Evolutionary conservation across 805 yeast species (phyloP), one percentile per base, ranked within the genome.

Genomic region (Yarrowia sp.): DNA sequence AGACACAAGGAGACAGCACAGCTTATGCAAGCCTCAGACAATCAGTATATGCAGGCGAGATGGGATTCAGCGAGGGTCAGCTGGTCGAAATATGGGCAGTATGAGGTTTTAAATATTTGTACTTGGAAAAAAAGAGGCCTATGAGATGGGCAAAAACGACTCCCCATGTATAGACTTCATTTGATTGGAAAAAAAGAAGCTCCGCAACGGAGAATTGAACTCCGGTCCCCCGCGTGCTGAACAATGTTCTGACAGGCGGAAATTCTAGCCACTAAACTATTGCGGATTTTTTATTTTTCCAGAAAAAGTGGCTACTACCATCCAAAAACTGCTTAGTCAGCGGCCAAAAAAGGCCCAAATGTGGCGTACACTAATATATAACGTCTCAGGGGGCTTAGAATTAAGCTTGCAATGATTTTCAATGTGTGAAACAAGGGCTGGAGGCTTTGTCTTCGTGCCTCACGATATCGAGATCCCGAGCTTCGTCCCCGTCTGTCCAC

Each of bases 181-280:
- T n/a, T n/a, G n/a, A n/a, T n/a, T n/a, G n/a, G n/a, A 8, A 8
- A 39, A 55, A 55, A 55, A 40, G 15, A n/a, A n/a, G 15, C 63
- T 55, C 63, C 63, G 63, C 63, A 55, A 55, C 63, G 63, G 63
- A 55, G 63, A 55, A 55, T 55, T 55, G 63, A 55, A 55, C 63
- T 55, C 63, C 63, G 63, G 63, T 55, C 63, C 63, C 63, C 63
- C 63, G 63, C 63, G 63, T 55, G 63, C 63, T 55, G 63, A 55
- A 55, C 63, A 30, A 9, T 40, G 63, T 58, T 43, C 70, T 76
- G 78, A 76, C 78, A 76, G 77, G 77, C 78, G 78, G 77, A 73
- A 72, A 76, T 76, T 76, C 78, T 76, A 74, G 77, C 79, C 79
- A 76, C 77, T 76, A 76, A 76, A 76, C 78, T 76, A 76, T 76